phyloP scores from a whole-genome alignment of 768 basidiomycete genomes.

The Erythrobasidium yunnanense region DNA sequence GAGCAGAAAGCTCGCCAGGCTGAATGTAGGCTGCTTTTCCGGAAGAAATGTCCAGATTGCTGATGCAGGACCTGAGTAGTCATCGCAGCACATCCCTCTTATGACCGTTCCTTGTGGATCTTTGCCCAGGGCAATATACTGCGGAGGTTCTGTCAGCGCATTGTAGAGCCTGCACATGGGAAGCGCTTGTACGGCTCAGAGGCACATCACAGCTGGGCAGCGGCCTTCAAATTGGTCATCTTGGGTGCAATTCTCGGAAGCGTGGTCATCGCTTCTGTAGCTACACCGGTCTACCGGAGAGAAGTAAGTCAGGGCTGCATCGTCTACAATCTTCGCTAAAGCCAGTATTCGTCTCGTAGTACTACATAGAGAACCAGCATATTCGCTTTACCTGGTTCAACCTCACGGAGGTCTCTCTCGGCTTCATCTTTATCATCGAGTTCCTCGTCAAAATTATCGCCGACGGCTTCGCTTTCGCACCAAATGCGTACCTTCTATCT shows the following conservation, averaged over 20 bases:
- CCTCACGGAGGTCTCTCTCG: conserved; percentile 50
- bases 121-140: conserved; percentile 67
- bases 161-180: conserved; percentile 71
- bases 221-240: conserved; percentile 63
- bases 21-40: conserved; percentile 47
- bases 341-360: conserved; percentile 41
- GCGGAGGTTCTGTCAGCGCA: conserved; percentile 64
- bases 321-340: too few species aligned
- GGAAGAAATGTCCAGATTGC: not conserved
- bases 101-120: conserved; percentile 80
- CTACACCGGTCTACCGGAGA: conserved; percentile 72
- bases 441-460: conserved; percentile 82
- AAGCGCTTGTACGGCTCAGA: conserved; percentile 67
- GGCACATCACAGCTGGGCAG: conserved; percentile 55
- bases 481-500: conserved; percentile 79
- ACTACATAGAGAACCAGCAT: conserved; percentile 52
- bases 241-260: conserved; percentile 67
- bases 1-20: conserved; percentile 70
- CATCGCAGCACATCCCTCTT: conserved; percentile 75
- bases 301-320: conserved; percentile 9
- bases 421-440: conserved; percentile 55
- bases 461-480: conserved; percentile 81
- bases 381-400: conserved; percentile 76
- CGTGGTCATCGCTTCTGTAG: conserved; percentile 68
- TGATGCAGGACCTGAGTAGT: conserved; percentile 39